Percentiles rank a stretch among this genome's conserved stretches.
Conservation (phyloP, 768 basidiomycete genomes). For the Favolaschia claudopus region DNA sequence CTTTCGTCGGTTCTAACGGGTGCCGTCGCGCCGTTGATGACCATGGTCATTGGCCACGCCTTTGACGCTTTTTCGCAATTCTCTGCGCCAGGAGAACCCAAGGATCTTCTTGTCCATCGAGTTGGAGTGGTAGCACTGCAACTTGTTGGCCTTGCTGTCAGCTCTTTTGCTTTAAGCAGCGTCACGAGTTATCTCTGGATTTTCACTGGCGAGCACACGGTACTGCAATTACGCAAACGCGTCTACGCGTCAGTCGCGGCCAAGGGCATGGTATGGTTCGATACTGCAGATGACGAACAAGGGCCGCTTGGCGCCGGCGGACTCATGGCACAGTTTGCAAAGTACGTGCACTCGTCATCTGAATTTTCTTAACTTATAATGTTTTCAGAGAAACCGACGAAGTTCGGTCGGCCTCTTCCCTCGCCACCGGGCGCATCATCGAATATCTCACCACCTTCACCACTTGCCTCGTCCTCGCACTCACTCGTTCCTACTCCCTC, state of each 20-base stretch:
- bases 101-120: conserved; percentile 59
- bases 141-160: conserved; percentile 70
- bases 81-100: conserved; percentile 46
- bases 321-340: conserved; percentile 91
- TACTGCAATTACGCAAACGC: conserved; percentile 66
- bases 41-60: conserved; percentile 76
- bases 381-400: conserved; percentile 88
- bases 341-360: conserved; percentile 48
- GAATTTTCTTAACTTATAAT: not conserved
- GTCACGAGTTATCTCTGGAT: conserved; percentile 86
- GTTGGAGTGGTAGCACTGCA: conserved; percentile 70
- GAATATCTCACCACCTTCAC: conserved; percentile 85
- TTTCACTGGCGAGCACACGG: conserved; percentile 83
- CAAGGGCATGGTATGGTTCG: conserved; percentile 92
- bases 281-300: conserved; percentile 59
- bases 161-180: conserved; percentile 75
- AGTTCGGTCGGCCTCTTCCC: conserved; percentile 83
- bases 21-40: conserved; percentile 88
- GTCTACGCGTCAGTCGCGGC: conserved; percentile 73
- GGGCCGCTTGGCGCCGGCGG: conserved; percentile 83
- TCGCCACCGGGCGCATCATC: conserved; percentile 78
- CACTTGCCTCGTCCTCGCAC: conserved; percentile 83
- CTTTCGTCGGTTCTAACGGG: conserved; percentile 69
- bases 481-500: conserved; percentile 80
- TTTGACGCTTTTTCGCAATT: conserved; percentile 77